Conservation (phyloP, 129 eudicot species). For the Flaveria brownii region DNA sequence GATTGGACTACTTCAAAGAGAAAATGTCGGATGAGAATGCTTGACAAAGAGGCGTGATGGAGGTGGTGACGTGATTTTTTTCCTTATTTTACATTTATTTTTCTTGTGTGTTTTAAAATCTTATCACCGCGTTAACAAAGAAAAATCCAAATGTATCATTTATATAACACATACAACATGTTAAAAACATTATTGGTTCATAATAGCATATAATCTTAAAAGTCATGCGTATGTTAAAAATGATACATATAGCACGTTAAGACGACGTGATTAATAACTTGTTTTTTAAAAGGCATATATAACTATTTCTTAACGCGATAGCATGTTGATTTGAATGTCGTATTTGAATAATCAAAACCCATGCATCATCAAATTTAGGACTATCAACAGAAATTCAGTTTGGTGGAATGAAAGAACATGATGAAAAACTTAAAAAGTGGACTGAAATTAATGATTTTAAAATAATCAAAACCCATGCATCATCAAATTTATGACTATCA, state of each 20-base stretch:
- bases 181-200: no score
- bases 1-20: background rate
- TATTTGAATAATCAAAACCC: no score
- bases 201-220: no score
- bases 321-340: no score
- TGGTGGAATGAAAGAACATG: background rate
- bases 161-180: no score
- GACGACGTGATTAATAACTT: background rate
- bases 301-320: no score
- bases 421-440: conserved; percentile 14
- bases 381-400: no score
- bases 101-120: background rate
- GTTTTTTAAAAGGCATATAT: background rate
- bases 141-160: no score
- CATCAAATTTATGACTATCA: conserved; percentile 31
- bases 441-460: conserved; percentile 13
- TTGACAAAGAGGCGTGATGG: background rate
- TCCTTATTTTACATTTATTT: background rate
- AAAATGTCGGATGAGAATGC: background rate
- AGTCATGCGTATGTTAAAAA: background rate
- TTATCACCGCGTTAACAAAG: background rate
- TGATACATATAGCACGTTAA: background rate
- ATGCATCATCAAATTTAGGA: no score
- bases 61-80: background rate
- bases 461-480: conserved; percentile 25